Evolutionary conservation across 345 rosid genomes (phyloP).

Genomic region (Euphorbia pulcherrima): DNA sequence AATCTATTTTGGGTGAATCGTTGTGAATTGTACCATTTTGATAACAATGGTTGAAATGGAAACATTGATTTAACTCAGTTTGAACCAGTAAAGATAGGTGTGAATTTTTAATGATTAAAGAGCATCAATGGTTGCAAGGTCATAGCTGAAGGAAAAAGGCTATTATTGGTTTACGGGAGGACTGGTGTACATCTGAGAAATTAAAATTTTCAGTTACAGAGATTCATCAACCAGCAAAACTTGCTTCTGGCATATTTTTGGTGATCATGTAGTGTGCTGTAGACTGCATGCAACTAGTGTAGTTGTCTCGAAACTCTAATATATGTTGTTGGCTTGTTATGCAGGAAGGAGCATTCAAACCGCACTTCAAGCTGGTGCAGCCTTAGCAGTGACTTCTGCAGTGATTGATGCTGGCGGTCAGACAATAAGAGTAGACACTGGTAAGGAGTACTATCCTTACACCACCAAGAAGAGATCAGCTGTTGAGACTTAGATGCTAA

Average conservation of each 20-base stretch:
- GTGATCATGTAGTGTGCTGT: background rate
- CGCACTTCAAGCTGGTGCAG: constrained; percentile 83
- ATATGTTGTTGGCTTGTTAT: constrained; percentile 8
- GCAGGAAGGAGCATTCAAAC: constrained; percentile 82
- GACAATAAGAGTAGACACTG: constrained; percentile 79
- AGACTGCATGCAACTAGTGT: background rate
- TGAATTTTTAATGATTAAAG: background rate
- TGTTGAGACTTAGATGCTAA: constrained; percentile 28
- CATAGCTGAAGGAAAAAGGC: background rate
- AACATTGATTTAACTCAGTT: background rate
- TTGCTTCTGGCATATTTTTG: background rate
- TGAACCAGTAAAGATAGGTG: background rate
- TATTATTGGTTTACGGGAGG: background rate
- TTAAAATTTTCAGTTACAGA: background rate
- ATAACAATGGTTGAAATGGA: no score
- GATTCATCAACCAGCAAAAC: background rate
- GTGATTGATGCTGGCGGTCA: constrained; percentile 84
- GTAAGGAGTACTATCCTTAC: constrained; percentile 92
- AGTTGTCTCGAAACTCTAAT: background rate
- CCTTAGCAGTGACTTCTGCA: constrained; percentile 79
- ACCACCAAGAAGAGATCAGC: constrained; percentile 73
- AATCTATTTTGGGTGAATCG: no score
- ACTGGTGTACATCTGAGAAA: background rate
- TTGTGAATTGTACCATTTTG: no score
- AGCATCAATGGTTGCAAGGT: background rate